Base-by-base conservation (phyloP, 2,329 filamentous ascomycete genomes). In the Claviceps humidiphila region DNA sequence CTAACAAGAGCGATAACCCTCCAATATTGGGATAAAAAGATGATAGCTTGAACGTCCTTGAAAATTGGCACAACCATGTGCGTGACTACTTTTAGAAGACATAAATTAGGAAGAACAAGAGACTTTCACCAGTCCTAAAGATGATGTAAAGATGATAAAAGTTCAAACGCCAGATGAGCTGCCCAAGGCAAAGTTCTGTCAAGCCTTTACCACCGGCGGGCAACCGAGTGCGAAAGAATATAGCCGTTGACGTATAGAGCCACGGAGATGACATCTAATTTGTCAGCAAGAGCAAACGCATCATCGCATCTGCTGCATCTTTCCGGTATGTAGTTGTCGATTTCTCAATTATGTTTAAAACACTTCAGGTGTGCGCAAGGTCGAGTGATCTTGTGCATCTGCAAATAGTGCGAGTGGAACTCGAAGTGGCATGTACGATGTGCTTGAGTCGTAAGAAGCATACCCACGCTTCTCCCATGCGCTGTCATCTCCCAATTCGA, bases 381-480 rank as follows among this genome's bases (percentile, higher is more conserved):
- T 48, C 7, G 37, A 37, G 37, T 47, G 42, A n/a, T 37, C 44
- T 7, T 42, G 37, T 40, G 48, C 48, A 47, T 50, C 38, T 14
- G 42, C 39, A 44, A 53, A 50, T 14, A 50, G 42, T n/a, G 41
- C 20, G 42, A 46, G 14, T 39, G 52, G 9, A 20, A 50, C 38
- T 17, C 63, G 59, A 55, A 65, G 59, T 24, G 63, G 63, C 30
- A 62, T 57, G 55, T 67, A 66, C 49, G 65, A 67, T 4, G 66
- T 68, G 58, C 64, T 63, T 46, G 66, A 67, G 51, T 69, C 66
- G 57, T 67, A 68, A 4, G 63, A 58, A 49, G 61, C 66, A 51
- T 61, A 63, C 39, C 57, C 64, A 50, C 56, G 57, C 57, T 68
- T 68, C 56, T 66, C 64, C 61, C 63, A 62, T 22, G 58, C 55